phyloP scores from a whole-genome alignment of 2,329 filamentous ascomycete genomes.

The Acephala macrosclerotiorum region DNA sequence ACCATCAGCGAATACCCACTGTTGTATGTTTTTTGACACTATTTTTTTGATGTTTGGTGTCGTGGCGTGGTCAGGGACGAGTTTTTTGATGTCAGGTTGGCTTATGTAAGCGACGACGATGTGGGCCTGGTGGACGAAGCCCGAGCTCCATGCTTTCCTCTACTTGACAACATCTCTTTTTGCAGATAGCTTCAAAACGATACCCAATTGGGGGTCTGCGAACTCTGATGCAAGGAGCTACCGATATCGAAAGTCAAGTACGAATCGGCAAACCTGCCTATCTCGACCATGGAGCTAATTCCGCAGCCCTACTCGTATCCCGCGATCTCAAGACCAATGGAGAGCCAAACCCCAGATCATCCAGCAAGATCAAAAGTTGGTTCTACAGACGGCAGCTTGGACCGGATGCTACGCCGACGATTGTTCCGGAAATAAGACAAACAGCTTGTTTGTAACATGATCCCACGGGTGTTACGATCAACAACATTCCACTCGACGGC shows the following conservation, averaged over 20 bases:
- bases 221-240: background rate
- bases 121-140: no score
- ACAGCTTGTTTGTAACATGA: background rate
- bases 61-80: no score
- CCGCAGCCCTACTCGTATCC: background rate
- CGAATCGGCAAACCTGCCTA: slow-evolving; percentile 4
- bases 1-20: no score
- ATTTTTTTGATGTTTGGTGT: no score
- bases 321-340: background rate
- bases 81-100: no score
- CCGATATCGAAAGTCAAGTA: background rate
- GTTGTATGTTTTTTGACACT: no score
- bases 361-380: background rate
- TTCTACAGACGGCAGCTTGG: background rate
- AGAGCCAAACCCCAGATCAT: background rate
- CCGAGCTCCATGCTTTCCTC: no score
- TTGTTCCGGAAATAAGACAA: background rate
- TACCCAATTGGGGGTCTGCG: background rate
- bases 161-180: no score
- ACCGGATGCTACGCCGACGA: background rate
- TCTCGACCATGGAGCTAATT: background rate
- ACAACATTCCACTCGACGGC: slow-evolving; percentile 5
- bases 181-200: no score
- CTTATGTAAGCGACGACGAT: no score
- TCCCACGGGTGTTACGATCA: background rate